A percentile compares a stretch with the other conserved stretches of the same genome.
Evolutionary conservation across 2,329 filamentous ascomycete species (phyloP).

Genomic region (Ophiostoma novo-ulmi): DNA sequence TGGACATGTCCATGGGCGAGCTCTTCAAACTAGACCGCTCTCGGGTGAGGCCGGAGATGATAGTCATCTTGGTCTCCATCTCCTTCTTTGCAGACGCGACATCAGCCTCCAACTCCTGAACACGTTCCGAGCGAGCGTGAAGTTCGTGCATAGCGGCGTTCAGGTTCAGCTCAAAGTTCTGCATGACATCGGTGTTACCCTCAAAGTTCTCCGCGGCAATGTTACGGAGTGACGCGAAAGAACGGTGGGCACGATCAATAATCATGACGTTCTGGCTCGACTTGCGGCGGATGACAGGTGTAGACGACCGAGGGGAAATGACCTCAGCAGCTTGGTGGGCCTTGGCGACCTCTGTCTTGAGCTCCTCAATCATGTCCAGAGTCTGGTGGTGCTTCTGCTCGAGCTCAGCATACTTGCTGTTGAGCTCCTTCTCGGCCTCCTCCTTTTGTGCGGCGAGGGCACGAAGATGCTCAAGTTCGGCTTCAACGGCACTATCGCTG

Average conservation of each 20-base stretch:
- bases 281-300: constrained; percentile 83
- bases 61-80: constrained; percentile 93
- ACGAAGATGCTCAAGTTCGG: constrained; percentile 68
- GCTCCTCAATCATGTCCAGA: constrained; percentile 79
- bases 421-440: constrained; percentile 64
- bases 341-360: constrained; percentile 80
- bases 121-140: constrained; percentile 77
- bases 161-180: constrained; percentile 87
- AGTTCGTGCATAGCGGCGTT: constrained; percentile 91
- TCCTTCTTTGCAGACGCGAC: constrained; percentile 81
- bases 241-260: constrained; percentile 85
- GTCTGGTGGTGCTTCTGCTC: constrained; percentile 76
- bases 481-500: constrained; percentile 35
- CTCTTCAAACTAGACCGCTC: constrained; percentile 84
- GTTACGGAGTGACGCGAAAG: constrained; percentile 82
- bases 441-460: constrained; percentile 71
- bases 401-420: constrained; percentile 74
- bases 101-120: constrained; percentile 83
- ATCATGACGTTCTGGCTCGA: constrained; percentile 84
- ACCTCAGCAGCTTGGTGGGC: constrained; percentile 58
- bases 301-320: constrained; percentile 56
- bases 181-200: constrained; percentile 72
- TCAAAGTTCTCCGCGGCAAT: constrained; percentile 85
- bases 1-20: constrained; percentile 83
- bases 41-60: constrained; percentile 88